Conservation (phyloP, 495 filamentous ascomycete genomes). For the Penicillium pancosmium region DNA sequence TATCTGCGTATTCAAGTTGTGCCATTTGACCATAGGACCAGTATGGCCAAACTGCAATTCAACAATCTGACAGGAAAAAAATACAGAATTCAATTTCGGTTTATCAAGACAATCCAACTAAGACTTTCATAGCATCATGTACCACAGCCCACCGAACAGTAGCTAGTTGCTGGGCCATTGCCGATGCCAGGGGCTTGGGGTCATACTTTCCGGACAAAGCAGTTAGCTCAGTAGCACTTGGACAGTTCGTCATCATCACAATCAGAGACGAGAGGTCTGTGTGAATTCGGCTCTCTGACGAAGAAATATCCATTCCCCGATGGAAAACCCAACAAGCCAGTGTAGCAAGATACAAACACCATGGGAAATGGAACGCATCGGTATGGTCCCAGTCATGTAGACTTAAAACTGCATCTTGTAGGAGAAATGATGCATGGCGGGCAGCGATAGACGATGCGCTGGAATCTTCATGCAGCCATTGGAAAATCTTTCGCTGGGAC, state of each 20-base stretch:
- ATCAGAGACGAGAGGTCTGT: constrained; percentile 38
- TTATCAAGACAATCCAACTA: constrained; percentile 31
- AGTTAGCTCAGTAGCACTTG: constrained; percentile 27
- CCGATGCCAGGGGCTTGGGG: constrained; percentile 39
- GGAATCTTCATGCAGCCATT: constrained; percentile 37
- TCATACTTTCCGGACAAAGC: constrained; percentile 35
- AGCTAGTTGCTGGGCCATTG: constrained; percentile 55
- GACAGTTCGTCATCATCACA: constrained; percentile 41
- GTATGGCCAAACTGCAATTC: not conserved
- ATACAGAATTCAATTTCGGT: not conserved
- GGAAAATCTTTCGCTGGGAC: constrained; percentile 43
- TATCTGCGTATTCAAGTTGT: not conserved
- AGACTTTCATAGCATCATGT: constrained; percentile 57
- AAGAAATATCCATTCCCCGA: constrained; percentile 24
- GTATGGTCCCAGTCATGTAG: constrained; percentile 53
- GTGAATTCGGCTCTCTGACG: constrained; percentile 10
- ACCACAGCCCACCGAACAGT: constrained; percentile 60
- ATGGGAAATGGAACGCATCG: constrained; percentile 57
- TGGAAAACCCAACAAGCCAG: constrained; percentile 56
- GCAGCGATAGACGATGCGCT: constrained; percentile 39
- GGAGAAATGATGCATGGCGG: constrained; percentile 47
- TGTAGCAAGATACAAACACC: constrained; percentile 59
- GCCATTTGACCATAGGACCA: not conserved
- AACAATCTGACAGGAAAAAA: not conserved
- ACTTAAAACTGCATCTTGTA: constrained; percentile 49